These are phyloP conservation scores for Starmerella sirachaensis DNA, from an alignment of 805 yeast genomes.

Conservation along the genomic window DNA sequence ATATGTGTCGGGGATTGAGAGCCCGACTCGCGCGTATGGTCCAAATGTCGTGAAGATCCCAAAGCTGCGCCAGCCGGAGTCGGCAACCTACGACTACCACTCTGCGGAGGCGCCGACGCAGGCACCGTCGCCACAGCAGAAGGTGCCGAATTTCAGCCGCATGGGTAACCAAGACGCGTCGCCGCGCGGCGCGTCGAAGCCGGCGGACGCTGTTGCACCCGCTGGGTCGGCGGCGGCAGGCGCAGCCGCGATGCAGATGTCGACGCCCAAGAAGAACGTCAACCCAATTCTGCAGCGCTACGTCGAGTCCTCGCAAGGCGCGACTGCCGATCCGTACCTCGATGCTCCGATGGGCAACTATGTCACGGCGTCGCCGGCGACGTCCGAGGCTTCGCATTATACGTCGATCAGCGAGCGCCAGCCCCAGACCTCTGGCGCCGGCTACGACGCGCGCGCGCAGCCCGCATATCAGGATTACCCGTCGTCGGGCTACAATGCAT, in stretches of 20 bases:
- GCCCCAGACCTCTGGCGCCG: not conserved
- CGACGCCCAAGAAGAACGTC: not conserved
- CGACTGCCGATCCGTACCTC: constrained; percentile 5
- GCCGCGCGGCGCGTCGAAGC: not conserved
- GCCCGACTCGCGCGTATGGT: constrained; percentile 18
- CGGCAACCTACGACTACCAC: constrained; percentile 8
- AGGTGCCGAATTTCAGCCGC: constrained; percentile 19
- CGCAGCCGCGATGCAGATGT: not conserved
- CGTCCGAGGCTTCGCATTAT: constrained; percentile 16
- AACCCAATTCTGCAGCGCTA: constrained; percentile 11
- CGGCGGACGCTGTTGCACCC: not conserved
- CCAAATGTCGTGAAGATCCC: constrained; percentile 27
- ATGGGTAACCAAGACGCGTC: constrained; percentile 6
- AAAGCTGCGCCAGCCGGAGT: constrained; percentile 16
- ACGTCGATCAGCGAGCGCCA: constrained; percentile 18
- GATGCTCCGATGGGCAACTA: constrained; percentile 7
- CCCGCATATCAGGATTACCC: not conserved
- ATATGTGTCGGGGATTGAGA: constrained; percentile 23
- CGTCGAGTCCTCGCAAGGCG: constrained; percentile 1
- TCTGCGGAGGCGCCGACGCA: constrained; percentile 8
- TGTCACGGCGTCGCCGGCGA: constrained; percentile 8
- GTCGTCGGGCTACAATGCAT: constrained; percentile 1
- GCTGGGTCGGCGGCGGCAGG: not conserved
- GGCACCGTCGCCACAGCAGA: constrained; percentile 4
- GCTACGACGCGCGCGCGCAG: too few relatives aligned